A percentile compares a stretch with the other conserved stretches of the same genome.
Conservation (phyloP, 306 rosid genomes). For the Trifolium dubium region DNA sequence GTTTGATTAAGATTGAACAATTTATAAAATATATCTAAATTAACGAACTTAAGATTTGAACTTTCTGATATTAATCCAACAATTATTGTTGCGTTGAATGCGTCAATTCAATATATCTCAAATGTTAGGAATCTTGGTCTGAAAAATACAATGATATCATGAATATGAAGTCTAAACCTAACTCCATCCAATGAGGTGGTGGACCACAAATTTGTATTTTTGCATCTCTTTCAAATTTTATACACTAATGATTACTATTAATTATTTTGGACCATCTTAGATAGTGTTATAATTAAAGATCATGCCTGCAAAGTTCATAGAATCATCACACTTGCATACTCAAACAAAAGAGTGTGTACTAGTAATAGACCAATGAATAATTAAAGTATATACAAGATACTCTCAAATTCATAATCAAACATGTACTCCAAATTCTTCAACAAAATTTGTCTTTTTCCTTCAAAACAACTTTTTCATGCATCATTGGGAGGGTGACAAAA, state of each 20-base stretch:
- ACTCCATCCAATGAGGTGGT: neutral
- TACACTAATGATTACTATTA: neutral
- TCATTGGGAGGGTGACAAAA: neutral
- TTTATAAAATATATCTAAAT: neutral
- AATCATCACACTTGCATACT: neutral
- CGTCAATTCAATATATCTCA: too few relatives aligned
- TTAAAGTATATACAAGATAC: neutral
- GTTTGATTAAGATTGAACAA: too few relatives aligned
- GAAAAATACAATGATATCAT: too few relatives aligned
- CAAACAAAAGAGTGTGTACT: conserved; percentile 6
- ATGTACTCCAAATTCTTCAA: conserved; percentile 1
- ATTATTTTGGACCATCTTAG: neutral
- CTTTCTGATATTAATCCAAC: too few relatives aligned
- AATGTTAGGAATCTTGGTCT: too few relatives aligned
- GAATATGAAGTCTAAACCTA: neutral
- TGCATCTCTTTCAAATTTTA: neutral
- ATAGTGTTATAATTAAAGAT: neutral
- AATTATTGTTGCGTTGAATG: too few relatives aligned
- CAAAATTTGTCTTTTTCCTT: conserved; percentile 4
- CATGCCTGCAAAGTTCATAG: neutral
- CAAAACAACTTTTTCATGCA: neutral
- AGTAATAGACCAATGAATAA: conserved; percentile 1
- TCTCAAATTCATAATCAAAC: neutral
- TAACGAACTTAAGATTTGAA: too few relatives aligned
- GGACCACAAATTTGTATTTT: neutral